Evolutionary conservation across 2,329 filamentous ascomycete species (phyloP).

Genomic region (Ophiocordyceps robertsii): DNA sequence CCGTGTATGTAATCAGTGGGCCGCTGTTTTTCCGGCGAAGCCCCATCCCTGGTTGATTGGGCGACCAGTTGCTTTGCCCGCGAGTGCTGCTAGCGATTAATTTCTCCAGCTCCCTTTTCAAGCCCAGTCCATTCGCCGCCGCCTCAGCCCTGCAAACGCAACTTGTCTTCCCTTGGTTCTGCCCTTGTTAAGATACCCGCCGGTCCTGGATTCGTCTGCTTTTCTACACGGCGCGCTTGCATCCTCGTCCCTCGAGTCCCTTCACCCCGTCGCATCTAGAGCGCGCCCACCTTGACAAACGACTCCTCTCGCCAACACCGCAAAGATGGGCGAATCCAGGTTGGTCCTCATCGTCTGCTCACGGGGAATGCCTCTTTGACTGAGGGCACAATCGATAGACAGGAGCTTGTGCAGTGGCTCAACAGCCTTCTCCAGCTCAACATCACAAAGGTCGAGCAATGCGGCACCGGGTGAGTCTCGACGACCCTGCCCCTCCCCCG

Average conservation of each 20-base stretch:
- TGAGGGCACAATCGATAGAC: constrained; percentile 43
- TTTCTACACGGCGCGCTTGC: not conserved
- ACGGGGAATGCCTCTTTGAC: not conserved
- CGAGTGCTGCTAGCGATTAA: constrained; percentile 1
- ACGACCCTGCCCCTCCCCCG: constrained; percentile 7
- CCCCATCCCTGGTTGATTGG: constrained; percentile 22
- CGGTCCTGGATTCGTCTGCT: too few species aligned
- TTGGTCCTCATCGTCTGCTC: constrained; percentile 13
- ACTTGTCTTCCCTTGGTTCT: not conserved
- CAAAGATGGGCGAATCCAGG: constrained; percentile 32
- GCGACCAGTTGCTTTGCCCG: constrained; percentile 10
- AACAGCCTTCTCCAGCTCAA: constrained; percentile 98
- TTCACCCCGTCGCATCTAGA: too few species aligned
- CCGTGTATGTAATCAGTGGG: not conserved
- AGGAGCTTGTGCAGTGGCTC: constrained; percentile 91
- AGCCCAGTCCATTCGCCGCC: not conserved
- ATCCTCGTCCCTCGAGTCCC: not conserved
- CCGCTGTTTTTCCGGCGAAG: constrained; percentile 9
- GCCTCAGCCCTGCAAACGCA: constrained; percentile 1
- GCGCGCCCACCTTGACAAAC: too few species aligned
- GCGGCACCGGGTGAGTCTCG: constrained; percentile 70
- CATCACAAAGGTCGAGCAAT: constrained; percentile 97
- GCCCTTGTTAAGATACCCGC: constrained; percentile 2
- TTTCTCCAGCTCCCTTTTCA: constrained; percentile 6
- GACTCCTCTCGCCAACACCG: not conserved